These are phyloP conservation scores for Lecanicillium sp. DNA, from an alignment of 2,329 filamentous ascomycete species.

Conservation along the genomic window DNA sequence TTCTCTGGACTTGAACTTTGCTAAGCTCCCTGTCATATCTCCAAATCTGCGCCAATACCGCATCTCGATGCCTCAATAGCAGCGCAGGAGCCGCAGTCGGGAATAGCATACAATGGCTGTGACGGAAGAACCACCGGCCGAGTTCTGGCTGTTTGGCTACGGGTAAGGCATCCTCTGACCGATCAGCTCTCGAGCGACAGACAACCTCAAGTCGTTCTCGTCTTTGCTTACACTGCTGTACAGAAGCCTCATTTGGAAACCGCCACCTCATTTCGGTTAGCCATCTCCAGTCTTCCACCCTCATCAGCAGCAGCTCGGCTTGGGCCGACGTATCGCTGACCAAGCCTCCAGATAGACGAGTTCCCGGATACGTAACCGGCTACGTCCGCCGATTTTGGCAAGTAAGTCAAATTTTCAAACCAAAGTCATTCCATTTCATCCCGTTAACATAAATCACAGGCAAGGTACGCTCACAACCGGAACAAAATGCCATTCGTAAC, in stretches of 20 bases:
- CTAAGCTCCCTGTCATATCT: background rate
- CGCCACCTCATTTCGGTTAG: conserved; percentile 87
- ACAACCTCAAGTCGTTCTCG: no score
- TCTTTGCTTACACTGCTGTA: conserved; percentile 5
- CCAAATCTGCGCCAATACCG: background rate
- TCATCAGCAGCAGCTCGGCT: background rate
- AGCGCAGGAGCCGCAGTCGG: no score
- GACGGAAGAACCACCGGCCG: conserved; percentile 30
- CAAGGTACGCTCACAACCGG: no score
- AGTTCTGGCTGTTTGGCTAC: conserved; percentile 97
- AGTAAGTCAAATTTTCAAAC: conserved; percentile 44
- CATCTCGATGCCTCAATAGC: background rate
- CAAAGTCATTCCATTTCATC: no score
- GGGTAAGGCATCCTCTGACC: conserved; percentile 49
- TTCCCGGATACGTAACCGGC: conserved; percentile 85
- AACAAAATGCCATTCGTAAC: no score
- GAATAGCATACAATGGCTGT: conserved; percentile 26
- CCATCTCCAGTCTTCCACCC: conserved; percentile 2
- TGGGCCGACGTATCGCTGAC: background rate
- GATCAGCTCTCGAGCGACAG: no score
- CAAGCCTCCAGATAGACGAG: conserved; percentile 73
- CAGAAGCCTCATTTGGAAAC: conserved; percentile 94
- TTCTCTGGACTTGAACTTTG: no score
- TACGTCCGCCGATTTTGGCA: conserved; percentile 98
- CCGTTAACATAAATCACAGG: no score